These are phyloP conservation scores for Blastocystis sp. DNA, from an alignment of 352 stramenopile genomes.

Conservation along the genomic window DNA sequence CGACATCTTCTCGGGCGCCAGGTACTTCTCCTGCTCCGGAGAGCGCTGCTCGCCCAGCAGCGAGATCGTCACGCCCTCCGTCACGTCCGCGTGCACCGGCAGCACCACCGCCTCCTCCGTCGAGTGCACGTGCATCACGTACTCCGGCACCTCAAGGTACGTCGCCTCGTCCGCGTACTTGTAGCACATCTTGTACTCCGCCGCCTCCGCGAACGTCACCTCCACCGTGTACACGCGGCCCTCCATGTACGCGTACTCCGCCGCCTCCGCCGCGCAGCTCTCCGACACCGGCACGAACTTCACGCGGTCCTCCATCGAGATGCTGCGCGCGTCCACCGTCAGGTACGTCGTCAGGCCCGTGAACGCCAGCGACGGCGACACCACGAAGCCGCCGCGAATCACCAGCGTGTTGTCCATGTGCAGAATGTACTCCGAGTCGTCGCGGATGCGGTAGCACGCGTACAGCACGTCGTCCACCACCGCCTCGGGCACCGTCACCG, in stretches of 20 bases:
- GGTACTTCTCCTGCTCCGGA: neutral
- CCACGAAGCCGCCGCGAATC: constrained; percentile 31
- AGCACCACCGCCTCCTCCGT: neutral
- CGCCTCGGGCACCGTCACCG: constrained; percentile 1
- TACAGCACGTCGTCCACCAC: constrained; percentile 43
- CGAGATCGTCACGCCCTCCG: constrained; percentile 18
- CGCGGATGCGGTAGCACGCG: constrained; percentile 56
- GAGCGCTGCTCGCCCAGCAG: neutral
- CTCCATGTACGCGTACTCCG: constrained; percentile 42
- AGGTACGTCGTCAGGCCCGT: constrained; percentile 25
- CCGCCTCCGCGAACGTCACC: constrained; percentile 34
- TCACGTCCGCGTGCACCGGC: constrained; percentile 15
- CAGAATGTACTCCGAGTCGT: constrained; percentile 40
- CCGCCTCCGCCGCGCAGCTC: neutral
- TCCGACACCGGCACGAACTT: constrained; percentile 48
- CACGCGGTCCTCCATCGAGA: constrained; percentile 2
- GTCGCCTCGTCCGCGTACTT: constrained; percentile 16
- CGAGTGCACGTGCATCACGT: constrained; percentile 40
- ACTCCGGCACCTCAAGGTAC: constrained; percentile 40
- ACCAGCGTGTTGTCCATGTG: constrained; percentile 36
- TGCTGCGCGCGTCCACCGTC: constrained; percentile 53
- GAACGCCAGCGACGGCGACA: constrained; percentile 20
- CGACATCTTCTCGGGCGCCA: neutral
- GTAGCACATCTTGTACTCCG: constrained; percentile 63
- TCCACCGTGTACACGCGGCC: neutral